These are phyloP conservation scores for Tuber umbilicatum DNA, from an alignment of 495 filamentous ascomycete species.

Conservation along the genomic window DNA sequence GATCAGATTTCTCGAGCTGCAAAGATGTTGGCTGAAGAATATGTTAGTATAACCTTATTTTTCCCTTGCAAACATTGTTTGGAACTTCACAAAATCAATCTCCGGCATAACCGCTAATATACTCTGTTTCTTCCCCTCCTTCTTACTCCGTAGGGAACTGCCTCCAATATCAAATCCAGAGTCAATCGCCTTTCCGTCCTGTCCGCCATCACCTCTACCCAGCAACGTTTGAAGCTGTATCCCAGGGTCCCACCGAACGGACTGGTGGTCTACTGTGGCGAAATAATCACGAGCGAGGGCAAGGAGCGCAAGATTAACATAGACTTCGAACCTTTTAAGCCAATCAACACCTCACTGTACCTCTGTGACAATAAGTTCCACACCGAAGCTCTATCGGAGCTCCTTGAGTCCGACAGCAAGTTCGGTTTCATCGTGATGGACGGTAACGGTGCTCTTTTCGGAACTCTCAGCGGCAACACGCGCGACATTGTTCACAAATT, in stretches of 20 bases:
- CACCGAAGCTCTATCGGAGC: conserved; percentile 90
- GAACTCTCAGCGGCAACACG: conserved; percentile 92
- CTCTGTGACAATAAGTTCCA: conserved; percentile 99
- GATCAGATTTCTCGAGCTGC: conserved; percentile 93
- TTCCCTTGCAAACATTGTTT: neutral
- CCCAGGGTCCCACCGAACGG: conserved; percentile 97
- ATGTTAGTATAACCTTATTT: conserved; percentile 53
- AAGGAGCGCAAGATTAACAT: conserved; percentile 99
- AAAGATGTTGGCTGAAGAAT: conserved; percentile 99
- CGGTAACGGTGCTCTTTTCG: conserved; percentile 94
- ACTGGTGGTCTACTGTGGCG: conserved; percentile 96
- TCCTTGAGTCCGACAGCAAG: conserved; percentile 96
- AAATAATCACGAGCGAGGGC: conserved; percentile 98
- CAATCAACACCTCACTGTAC: conserved; percentile 98
- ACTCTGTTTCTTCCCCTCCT: neutral
- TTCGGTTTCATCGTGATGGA: conserved; percentile 99
- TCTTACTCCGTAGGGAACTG: conserved; percentile 62
- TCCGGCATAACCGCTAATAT: neutral
- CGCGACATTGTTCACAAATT: conserved; percentile 97
- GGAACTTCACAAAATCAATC: neutral
- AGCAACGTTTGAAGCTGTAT: conserved; percentile 97
- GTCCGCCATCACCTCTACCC: conserved; percentile 96
- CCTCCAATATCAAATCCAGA: conserved; percentile 98
- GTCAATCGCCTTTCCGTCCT: conserved; percentile 97
- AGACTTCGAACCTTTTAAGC: conserved; percentile 99